phyloP scores from a whole-genome alignment of 495 filamentous ascomycete genomes.

The Recurvomyces mirabilis region DNA sequence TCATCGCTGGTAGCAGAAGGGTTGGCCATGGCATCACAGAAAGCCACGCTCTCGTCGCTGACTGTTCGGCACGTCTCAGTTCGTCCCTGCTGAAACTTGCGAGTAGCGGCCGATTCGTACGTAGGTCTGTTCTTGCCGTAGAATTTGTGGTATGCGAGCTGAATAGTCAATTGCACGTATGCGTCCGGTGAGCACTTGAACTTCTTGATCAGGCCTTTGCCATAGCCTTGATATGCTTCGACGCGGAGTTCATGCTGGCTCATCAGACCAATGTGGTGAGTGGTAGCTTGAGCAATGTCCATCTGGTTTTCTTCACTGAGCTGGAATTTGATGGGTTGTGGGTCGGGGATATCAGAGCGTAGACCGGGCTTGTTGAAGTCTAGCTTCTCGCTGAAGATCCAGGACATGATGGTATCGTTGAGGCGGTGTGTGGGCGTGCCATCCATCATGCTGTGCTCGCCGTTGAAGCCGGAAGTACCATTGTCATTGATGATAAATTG shows the following conservation, averaged over 20 bases:
- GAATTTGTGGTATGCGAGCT: slow-evolving; percentile 98
- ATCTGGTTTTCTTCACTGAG: slow-evolving; percentile 57
- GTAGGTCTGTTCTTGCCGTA: slow-evolving; percentile 96
- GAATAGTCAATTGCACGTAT: slow-evolving; percentile 97
- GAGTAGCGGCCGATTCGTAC: slow-evolving; percentile 91
- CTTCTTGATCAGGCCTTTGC: slow-evolving; percentile 98
- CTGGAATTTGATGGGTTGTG: slow-evolving; percentile 62
- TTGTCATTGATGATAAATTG: slow-evolving; percentile 99
- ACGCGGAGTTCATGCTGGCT: slow-evolving; percentile 82
- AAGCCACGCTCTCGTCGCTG: slow-evolving; percentile 83
- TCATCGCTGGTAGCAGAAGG: slow-evolving; percentile 47
- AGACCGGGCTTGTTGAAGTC: slow-evolving; percentile 65
- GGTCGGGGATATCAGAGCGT: slow-evolving; percentile 77
- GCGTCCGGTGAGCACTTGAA: slow-evolving; percentile 98
- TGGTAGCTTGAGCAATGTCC: slow-evolving; percentile 63
- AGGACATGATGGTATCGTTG: slow-evolving; percentile 81
- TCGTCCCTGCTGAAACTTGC: slow-evolving; percentile 89
- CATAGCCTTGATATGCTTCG: slow-evolving; percentile 92
- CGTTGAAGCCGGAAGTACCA: slow-evolving; percentile 92
- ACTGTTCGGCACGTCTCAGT: slow-evolving; percentile 93
- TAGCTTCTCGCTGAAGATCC: slow-evolving; percentile 85
- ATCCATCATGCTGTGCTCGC: slow-evolving; percentile 99
- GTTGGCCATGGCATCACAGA: slow-evolving; percentile 77
- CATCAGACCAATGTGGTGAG: slow-evolving; percentile 70
- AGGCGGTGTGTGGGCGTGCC: slow-evolving; percentile 93